Evolutionary conservation across 257 asterid genomes (phyloP).

Genomic region (Solanum paucissectum): DNA sequence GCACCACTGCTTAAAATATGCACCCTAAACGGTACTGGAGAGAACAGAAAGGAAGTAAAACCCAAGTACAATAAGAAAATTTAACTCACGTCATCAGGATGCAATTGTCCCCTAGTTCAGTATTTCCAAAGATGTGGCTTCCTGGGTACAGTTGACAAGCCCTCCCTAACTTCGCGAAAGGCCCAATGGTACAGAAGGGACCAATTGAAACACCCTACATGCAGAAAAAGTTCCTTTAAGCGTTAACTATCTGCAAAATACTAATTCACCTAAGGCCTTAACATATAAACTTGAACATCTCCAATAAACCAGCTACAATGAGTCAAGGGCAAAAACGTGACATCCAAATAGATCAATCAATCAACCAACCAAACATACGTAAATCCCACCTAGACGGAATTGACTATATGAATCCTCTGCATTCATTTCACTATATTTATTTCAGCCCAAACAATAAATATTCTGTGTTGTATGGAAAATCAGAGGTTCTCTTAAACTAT

Average conservation of each 20-base stretch:
- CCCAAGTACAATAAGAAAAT: not conserved
- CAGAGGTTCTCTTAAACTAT: too few relatives aligned
- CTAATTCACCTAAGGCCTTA: not conserved
- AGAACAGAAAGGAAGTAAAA: not conserved
- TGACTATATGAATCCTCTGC: not conserved
- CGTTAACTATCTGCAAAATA: constrained; percentile 4
- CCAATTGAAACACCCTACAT: constrained; percentile 78
- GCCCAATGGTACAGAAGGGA: constrained; percentile 85
- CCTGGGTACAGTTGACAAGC: constrained; percentile 68
- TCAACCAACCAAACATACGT: not conserved
- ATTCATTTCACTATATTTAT: not conserved
- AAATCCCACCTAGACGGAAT: not conserved
- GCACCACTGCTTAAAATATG: constrained; percentile 53
- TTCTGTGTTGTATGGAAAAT: not conserved
- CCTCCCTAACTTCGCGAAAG: constrained; percentile 61
- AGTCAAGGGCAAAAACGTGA: not conserved
- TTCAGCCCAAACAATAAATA: not conserved
- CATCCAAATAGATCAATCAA: not conserved
- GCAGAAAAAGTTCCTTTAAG: not conserved
- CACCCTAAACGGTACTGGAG: not conserved
- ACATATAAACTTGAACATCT: not conserved
- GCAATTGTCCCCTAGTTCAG: constrained; percentile 75
- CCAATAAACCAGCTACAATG: not conserved
- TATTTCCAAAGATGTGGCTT: constrained; percentile 71
- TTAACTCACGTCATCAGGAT: constrained; percentile 60